Percentiles rank a stretch among this genome's conserved stretches.
Conservation (phyloP, 176 grass and related monocot genomes). For the Musa beccarii region DNA sequence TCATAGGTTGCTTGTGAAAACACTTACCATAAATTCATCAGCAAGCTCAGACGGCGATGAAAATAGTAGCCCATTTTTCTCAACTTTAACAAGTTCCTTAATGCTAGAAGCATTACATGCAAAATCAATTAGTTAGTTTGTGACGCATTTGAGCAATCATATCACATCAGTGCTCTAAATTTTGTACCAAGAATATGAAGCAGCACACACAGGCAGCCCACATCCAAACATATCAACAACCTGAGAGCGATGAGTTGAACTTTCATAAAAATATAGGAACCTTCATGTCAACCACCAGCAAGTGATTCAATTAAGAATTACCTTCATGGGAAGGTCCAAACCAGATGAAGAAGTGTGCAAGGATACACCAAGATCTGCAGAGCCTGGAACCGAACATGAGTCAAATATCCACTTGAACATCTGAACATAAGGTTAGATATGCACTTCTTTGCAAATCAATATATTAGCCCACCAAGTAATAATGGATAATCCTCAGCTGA, state of each 20-base stretch:
- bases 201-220: slow-evolving; percentile 93
- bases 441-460: slow-evolving; percentile 14
- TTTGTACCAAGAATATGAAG: slow-evolving; percentile 87
- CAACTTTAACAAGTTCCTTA: slow-evolving; percentile 81
- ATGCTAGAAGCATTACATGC: slow-evolving; percentile 46
- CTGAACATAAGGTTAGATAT: not conserved
- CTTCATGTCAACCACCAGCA: not conserved
- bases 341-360: slow-evolving; percentile 94
- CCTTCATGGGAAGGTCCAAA: slow-evolving; percentile 96
- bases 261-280: not conserved
- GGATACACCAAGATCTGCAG: slow-evolving; percentile 83
- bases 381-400: slow-evolving; percentile 32
- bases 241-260: slow-evolving; percentile 24
- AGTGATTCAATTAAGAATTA: slow-evolving; percentile 14
- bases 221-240: slow-evolving; percentile 99
- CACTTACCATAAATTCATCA: slow-evolving; percentile 81
- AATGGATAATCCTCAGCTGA: slow-evolving; percentile 92
- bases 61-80: slow-evolving; percentile 85
- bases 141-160: not conserved
- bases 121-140: slow-evolving; percentile 14
- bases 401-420: not conserved
- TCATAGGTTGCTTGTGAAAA: not conserved
- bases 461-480: slow-evolving; percentile 56
- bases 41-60: slow-evolving; percentile 88
- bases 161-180: slow-evolving; percentile 9